Base-by-base conservation (phyloP, 768 basidiomycete genomes). In the Agaricus subrufescens region DNA sequence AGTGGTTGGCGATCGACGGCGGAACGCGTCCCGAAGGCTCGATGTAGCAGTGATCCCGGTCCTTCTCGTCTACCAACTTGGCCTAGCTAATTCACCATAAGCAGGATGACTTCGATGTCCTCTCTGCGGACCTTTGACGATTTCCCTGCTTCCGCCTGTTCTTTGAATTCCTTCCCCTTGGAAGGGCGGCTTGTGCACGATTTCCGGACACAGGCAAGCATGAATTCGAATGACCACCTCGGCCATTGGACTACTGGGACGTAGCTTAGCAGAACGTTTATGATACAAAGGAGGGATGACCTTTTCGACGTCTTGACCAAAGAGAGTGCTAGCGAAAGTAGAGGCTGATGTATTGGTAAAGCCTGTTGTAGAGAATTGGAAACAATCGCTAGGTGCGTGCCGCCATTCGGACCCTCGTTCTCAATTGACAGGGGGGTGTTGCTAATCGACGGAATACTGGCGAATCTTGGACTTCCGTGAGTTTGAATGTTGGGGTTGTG, bases 31-130 rank as follows among this genome's bases (percentile, higher is more conserved):
- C 72, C 80, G 53, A 94, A 94, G 75, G 88, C 84, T 59, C 82
- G 92, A 60, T 81, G 89, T 66, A 75, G 89, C 66, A 91, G 89
- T 61, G 91, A 94, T 66, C 91, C 91, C 48, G 91, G 91, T 0
- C 91, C 90, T 6, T 72, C 81, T 46, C 80, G 85, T 58, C 69
- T 83, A 66, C 83, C 85, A 61, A 77, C 79, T 65, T 79, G 84
- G 59, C 81, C 85, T 9, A 80, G 82, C 62, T 63, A 84, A 55
- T 82, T 83, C 60, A 82, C 80, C 40, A 81, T 91, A 62, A 87
- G 82, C 67, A 81, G 89, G 58, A 87, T 89, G 79, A 81, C 86
- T 30, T 87, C 88, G 5, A 79, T 86, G 62, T 87, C 86, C 37
- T 91, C 90, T 19, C 67, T 91, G 57, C 83, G 85, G 60, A 85